A percentile compares a stretch with the other conserved stretches of the same genome.
Conservation (phyloP, 208 protist species). For the Crithidia bombi region DNA sequence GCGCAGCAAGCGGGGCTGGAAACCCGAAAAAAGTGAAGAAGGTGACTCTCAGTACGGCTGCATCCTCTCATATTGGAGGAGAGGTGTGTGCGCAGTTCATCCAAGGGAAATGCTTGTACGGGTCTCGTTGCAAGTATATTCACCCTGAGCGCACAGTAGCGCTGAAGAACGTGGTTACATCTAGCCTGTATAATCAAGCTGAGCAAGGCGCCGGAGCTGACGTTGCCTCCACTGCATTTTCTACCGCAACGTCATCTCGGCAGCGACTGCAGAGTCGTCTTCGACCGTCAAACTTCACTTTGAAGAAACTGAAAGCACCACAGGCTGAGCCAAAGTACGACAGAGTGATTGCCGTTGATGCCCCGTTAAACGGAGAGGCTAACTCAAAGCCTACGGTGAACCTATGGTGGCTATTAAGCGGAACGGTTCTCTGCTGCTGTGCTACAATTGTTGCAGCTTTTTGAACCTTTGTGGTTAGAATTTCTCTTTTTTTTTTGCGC, state of each 20-base stretch:
- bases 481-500: neutral
- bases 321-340: neutral
- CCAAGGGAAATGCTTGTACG: slow-evolving; percentile 53
- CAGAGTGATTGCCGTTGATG: neutral
- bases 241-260: slow-evolving; percentile 34
- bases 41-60: slow-evolving; percentile 29
- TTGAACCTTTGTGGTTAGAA: neutral
- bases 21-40: slow-evolving; percentile 31
- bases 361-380: neutral
- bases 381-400: neutral
- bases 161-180: slow-evolving; percentile 38
- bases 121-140: slow-evolving; percentile 60
- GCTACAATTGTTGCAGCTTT: slow-evolving; percentile 25
- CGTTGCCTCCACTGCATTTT: slow-evolving; percentile 23
- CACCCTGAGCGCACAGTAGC: slow-evolving; percentile 51
- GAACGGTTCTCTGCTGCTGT: slow-evolving; percentile 35
- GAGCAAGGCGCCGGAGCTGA: slow-evolving; percentile 21
- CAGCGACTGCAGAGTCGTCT: slow-evolving; percentile 46
- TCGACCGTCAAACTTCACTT: slow-evolving; percentile 41
- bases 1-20: neutral
- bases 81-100: slow-evolving; percentile 59
- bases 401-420: slow-evolving; percentile 37
- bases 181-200: slow-evolving; percentile 27
- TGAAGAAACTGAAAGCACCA: slow-evolving; percentile 24
- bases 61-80: slow-evolving; percentile 40